These are phyloP conservation scores for Scenedesmus sp. DNA, from an alignment of 163 green algal genomes.

Conservation along the genomic window DNA sequence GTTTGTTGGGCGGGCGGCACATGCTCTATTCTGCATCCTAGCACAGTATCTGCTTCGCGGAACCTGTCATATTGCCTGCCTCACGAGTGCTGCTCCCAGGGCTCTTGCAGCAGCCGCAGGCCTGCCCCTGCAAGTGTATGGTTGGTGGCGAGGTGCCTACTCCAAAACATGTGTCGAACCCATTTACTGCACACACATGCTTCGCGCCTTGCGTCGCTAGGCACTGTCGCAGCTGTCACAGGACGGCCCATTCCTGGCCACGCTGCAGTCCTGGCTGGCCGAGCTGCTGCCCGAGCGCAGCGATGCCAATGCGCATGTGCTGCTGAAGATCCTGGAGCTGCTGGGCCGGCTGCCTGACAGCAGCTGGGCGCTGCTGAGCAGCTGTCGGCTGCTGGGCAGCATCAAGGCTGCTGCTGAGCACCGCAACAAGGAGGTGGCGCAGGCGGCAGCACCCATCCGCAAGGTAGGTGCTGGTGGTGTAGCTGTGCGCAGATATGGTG, in stretches of 20 bases:
- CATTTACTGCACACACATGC: neutral
- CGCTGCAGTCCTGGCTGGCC: constrained; percentile 47
- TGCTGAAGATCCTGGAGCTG: constrained; percentile 35
- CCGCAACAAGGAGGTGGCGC: constrained; percentile 31
- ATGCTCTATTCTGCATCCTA: neutral
- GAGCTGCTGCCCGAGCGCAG: constrained; percentile 54
- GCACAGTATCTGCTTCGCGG: neutral
- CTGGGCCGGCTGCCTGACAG: constrained; percentile 4
- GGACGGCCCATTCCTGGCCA: neutral
- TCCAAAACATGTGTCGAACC: too few relatives aligned
- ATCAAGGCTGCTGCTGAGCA: constrained; percentile 28
- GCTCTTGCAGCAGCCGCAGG: too few relatives aligned
- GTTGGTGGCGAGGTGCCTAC: neutral
- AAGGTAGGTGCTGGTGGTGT: neutral
- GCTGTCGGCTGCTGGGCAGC: neutral
- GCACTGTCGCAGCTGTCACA: neutral
- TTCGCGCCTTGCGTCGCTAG: neutral
- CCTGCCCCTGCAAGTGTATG: too few relatives aligned
- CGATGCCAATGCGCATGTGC: constrained; percentile 43
- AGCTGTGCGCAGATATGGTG: neutral
- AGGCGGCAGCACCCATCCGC: neutral
- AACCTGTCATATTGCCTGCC: neutral
- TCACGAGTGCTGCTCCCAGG: too few relatives aligned
- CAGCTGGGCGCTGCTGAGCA: neutral
- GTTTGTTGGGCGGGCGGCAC: neutral